Base-by-base conservation (phyloP, 2,329 filamentous ascomycete genomes). In the Alternaria dauci region DNA sequence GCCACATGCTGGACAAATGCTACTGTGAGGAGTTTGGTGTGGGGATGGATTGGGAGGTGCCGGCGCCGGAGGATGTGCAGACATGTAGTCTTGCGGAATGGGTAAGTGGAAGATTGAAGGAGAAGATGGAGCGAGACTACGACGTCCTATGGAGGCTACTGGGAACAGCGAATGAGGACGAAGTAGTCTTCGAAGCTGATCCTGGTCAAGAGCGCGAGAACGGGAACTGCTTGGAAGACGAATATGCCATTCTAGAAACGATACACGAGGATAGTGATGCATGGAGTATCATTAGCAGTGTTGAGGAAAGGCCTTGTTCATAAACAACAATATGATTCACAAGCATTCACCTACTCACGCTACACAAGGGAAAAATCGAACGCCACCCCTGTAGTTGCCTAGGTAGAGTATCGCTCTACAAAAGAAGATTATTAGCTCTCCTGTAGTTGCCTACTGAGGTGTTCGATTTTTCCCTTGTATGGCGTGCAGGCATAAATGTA, bases 11-110 rank as follows among this genome's bases (percentile, higher is more conserved):
- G 11, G 38, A 36, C 8, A 14, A n/a, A 16, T 65, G 62, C 23
- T 46, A n/a, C 26, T 63, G 62, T 36, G 32, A 36, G 11, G 43
- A 61, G 28, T 59, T 57, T 54, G 38, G 32, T 28, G 50, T 47
- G 14, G 50, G 41, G 5, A 46, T 23, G 30, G 14, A 16, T 20
- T 46, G 39, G 48, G 47, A 41, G 18, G 26, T 55, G 23, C 12
- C 38, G 4, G 55, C 54, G 51, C 58, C 51, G 20, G 61, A 59
- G 34, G 58, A 58, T 16, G 18, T 16, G 46, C 58, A 59, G 42
- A 42, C 20, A 12, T 64, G 58, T 55, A 34, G 39, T 23, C 42
- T 65, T 28, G 52, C 46, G 8, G 62, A 58, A 52, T 65, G 62
- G 62, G 47, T 34, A 4, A 23, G 11, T 14, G 62, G 59, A 8